Evolutionary conservation across 257 asterid genomes (phyloP), one percentile per base, ranked within the genome.

Genomic region (Cynanchum wilfordii): DNA sequence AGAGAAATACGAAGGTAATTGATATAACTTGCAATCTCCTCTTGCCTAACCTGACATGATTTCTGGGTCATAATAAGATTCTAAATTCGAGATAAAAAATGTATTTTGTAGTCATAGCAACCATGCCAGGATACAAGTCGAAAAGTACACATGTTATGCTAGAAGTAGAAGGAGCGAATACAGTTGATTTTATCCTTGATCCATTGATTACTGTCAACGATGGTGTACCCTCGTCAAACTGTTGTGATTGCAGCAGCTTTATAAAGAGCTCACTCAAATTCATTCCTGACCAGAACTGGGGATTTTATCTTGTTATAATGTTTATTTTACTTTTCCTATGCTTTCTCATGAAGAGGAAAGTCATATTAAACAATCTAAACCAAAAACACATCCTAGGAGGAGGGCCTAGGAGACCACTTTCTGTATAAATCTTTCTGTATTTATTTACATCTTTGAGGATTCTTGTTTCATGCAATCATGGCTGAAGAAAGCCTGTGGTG

Each of bases 141-240:
- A 89, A 82, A 87, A 84, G 86, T 20, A 86, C 91, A 20, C 69
- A 79, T 72, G 83, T 89, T 22, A 66, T 71, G 7, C 74, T 89
- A 47, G 93, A 88, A 71, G 88, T 84, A 71, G 93, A 85, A 71
- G 93, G 80, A 78, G 88, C 97, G 29, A 71, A 55, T 68, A 82
- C 87, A 0, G 78, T 92, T 8, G 90, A 89, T 86, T 92, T 89
- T 73, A 86, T 88, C 80, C 90, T 92, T 66, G 92, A 89, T 73
- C 92, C 86, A 1, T 76, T 75, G 56, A 82, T 81, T 52, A 57
- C 66, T 47, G 49, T 59, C n/a, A 72, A 45, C 40, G 83, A 83
- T 27, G 75, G 82, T 62, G 66, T 71, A 17, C 57, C 79, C 40
- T 72, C 5, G 38, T 33, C 63, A 44, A 79, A 64, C 47, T 80